These are phyloP conservation scores for Phialophora verrucosa DNA, from an alignment of 2,329 filamentous ascomycete genomes.

Conservation along the genomic window DNA sequence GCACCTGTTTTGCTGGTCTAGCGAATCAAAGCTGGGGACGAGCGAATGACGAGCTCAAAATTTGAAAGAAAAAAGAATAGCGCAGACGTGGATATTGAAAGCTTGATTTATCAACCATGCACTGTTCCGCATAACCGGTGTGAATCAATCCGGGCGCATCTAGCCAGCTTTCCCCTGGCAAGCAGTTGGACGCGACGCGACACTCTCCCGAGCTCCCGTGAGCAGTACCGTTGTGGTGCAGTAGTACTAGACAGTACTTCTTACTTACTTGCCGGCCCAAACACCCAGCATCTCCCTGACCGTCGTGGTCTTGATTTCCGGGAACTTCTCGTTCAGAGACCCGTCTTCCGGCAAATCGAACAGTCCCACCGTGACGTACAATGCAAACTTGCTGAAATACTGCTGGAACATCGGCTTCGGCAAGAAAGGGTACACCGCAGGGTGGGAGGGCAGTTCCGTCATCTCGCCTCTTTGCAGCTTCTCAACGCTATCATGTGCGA, in stretches of 20 bases:
- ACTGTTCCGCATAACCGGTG: no score
- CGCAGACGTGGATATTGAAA: neutral
- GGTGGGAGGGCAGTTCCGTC: slow-evolving; percentile 44
- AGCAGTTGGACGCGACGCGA: neutral
- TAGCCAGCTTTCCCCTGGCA: no score
- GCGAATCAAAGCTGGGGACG: neutral
- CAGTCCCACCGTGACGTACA: slow-evolving; percentile 29
- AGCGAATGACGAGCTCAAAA: neutral
- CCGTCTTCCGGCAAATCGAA: slow-evolving; percentile 31
- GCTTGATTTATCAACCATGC: no score
- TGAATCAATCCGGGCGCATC: no score
- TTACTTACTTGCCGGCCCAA: slow-evolving; percentile 13
- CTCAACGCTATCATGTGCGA: slow-evolving; percentile 45
- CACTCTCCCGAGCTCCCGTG: neutral
- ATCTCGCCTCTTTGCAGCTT: slow-evolving; percentile 45
- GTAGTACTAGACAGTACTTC: no score
- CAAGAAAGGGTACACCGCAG: slow-evolving; percentile 35
- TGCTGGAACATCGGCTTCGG: slow-evolving; percentile 40
- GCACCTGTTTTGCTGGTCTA: slow-evolving; percentile 24
- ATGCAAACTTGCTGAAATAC: slow-evolving; percentile 35
- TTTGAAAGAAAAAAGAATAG: neutral
- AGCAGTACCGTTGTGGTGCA: neutral
- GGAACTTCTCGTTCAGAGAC: slow-evolving; percentile 38
- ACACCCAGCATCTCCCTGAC: slow-evolving; percentile 34
- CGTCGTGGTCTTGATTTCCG: slow-evolving; percentile 36